phyloP scores from a whole-genome alignment of 1,284 basidiomycete species.

The Tylopilus sp. region DNA sequence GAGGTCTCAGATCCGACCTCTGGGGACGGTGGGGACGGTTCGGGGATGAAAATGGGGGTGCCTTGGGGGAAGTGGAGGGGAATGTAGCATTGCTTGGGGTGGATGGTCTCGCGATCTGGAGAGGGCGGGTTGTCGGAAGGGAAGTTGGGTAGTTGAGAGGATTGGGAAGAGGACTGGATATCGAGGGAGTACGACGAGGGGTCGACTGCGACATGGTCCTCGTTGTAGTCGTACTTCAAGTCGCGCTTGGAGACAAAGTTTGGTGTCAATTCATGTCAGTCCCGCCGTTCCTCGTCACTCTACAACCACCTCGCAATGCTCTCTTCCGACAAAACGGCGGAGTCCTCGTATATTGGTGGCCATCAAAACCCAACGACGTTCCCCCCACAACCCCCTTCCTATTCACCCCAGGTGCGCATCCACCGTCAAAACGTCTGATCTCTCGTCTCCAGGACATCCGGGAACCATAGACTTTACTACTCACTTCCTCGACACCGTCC shows the following conservation, averaged over 20 bases:
- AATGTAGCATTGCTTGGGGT: constrained; percentile 40
- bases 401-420: constrained; percentile 52
- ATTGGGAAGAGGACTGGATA: constrained; percentile 25
- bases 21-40: constrained; percentile 53
- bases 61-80: constrained; percentile 33
- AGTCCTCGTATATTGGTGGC: constrained; percentile 55
- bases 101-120: constrained; percentile 37
- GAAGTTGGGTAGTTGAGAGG: constrained; percentile 27
- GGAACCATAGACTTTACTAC: constrained; percentile 57
- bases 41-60: constrained; percentile 37
- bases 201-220: constrained; percentile 21
- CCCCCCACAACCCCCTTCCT: constrained; percentile 41
- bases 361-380: constrained; percentile 27
- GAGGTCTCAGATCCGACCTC: constrained; percentile 51
- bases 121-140: constrained; percentile 26
- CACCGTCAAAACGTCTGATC: too few relatives aligned
- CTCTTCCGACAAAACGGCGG: constrained; percentile 37
- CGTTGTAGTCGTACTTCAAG: constrained; percentile 12
- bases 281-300: constrained; percentile 33
- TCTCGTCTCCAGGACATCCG: constrained; percentile 48
- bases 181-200: constrained; percentile 29
- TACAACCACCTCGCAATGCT: constrained; percentile 30
- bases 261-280: constrained; percentile 15
- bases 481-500: constrained; percentile 49
- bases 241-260: constrained; percentile 4